Evolutionary conservation across 169 alveolate species (phyloP).

Genomic region (Blepharisma undulans): DNA sequence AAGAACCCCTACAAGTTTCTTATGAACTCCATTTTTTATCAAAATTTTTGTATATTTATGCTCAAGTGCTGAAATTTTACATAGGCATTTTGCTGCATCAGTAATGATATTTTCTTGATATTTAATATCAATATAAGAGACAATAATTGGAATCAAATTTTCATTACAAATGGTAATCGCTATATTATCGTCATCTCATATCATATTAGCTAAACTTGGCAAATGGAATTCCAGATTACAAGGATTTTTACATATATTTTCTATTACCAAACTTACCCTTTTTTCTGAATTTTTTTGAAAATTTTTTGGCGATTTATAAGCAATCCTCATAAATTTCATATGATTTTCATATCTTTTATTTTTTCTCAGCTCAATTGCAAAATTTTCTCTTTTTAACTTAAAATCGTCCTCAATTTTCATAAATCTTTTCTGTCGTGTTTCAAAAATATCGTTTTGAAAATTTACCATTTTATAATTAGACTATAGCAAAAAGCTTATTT

Average conservation of each 20-base stretch:
- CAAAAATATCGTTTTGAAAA: not conserved
- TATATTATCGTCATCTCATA: not conserved
- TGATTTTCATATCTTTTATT: not conserved
- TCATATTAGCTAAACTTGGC: not conserved
- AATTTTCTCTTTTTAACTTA: not conserved
- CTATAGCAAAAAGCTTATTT: not conserved
- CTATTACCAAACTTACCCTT: not conserved
- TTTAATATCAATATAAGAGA: not conserved
- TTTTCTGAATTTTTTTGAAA: not conserved
- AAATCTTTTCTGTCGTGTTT: not conserved
- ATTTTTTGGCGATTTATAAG: not conserved
- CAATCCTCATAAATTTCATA: not conserved
- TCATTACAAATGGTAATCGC: not conserved
- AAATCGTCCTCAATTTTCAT: not conserved
- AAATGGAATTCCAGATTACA: not conserved
- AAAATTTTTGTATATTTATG: not conserved
- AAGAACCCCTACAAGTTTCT: not conserved
- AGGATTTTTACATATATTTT: not conserved
- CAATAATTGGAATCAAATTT: not conserved
- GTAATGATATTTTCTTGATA: not conserved
- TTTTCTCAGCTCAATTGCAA: not conserved
- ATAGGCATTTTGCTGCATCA: not conserved
- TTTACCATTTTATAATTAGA: not conserved
- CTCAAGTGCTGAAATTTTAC: not conserved
- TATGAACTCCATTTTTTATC: not conserved